Evolutionary conservation across 2,329 filamentous ascomycete species (phyloP).

Genomic region (Fusarium avenaceum): DNA sequence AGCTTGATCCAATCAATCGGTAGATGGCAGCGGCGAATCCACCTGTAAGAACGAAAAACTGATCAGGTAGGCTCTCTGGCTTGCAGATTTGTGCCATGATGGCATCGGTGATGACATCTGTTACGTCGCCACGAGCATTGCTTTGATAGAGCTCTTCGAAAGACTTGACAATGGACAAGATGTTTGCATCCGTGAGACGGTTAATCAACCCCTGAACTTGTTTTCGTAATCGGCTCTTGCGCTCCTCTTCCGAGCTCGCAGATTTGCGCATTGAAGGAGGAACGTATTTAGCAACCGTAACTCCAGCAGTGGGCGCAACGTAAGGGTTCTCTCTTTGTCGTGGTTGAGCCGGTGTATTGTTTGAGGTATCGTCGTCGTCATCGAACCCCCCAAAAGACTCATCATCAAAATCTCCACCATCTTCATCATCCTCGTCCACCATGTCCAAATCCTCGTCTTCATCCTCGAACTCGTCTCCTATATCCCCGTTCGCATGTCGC

Average conservation of each 20-base stretch:
- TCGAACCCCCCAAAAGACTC: slow-evolving; percentile 59
- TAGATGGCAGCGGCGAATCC: slow-evolving; percentile 91
- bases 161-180: slow-evolving; percentile 85
- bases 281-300: slow-evolving; percentile 79
- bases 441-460: slow-evolving; percentile 41
- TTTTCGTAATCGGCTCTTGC: slow-evolving; percentile 76
- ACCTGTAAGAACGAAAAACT: slow-evolving; percentile 89
- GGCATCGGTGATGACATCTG: slow-evolving; percentile 81
- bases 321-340: slow-evolving; percentile 87
- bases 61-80: slow-evolving; percentile 82
- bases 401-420: slow-evolving; percentile 50
- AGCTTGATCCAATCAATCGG: slow-evolving; percentile 87
- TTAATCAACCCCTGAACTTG: slow-evolving; percentile 93
- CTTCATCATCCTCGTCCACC: slow-evolving; percentile 46
- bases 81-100: slow-evolving; percentile 85
- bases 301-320: slow-evolving; percentile 73
- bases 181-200: slow-evolving; percentile 89
- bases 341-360: slow-evolving; percentile 55
- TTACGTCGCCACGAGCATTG: slow-evolving; percentile 90
- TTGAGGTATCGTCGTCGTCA: slow-evolving; percentile 52
- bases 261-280: slow-evolving; percentile 84
- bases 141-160: slow-evolving; percentile 86
- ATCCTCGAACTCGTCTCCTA: slow-evolving; percentile 43
- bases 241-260: slow-evolving; percentile 74
- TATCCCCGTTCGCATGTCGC: slow-evolving; percentile 22